Percentiles rank a stretch among this genome's conserved stretches.
Evolutionary conservation across 2,329 filamentous ascomycete species (phyloP).

Genomic region (Drechslerella dactyloides): DNA sequence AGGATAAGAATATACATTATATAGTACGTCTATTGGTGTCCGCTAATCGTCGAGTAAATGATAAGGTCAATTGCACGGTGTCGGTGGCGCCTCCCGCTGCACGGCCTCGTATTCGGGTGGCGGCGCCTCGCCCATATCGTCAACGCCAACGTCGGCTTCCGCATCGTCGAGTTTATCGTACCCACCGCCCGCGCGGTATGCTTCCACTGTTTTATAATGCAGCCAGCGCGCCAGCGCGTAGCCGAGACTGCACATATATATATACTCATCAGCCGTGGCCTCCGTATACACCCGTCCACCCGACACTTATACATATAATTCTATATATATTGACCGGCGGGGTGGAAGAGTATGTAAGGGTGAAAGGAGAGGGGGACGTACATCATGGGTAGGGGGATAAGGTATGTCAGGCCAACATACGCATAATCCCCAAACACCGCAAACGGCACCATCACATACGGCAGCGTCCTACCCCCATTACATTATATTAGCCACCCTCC

Average conservation of each 20-base stretch:
- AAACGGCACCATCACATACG: slow-evolving; percentile 37
- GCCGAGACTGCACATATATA: slow-evolving; percentile 14
- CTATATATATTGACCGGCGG: neutral
- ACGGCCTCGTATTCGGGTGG: slow-evolving; percentile 1
- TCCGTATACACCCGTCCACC: neutral
- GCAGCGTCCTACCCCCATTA: slow-evolving; percentile 13
- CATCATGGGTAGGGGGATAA: slow-evolving; percentile 31
- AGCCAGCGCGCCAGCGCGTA: slow-evolving; percentile 19
- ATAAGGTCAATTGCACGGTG: too few relatives aligned
- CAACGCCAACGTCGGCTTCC: neutral
- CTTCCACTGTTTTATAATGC: slow-evolving; percentile 4
- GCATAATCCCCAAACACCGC: slow-evolving; percentile 26
- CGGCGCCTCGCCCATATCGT: slow-evolving; percentile 26
- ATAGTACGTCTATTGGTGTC: too few relatives aligned
- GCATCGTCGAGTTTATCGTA: slow-evolving; percentile 33
- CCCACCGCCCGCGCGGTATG: slow-evolving; percentile 22
- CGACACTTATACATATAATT: neutral
- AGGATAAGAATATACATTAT: too few relatives aligned
- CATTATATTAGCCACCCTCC: too few relatives aligned
- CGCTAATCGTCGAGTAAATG: too few relatives aligned
- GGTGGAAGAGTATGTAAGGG: neutral
- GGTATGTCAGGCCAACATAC: slow-evolving; percentile 17
- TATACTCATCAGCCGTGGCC: neutral
- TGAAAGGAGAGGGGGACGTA: slow-evolving; percentile 8
- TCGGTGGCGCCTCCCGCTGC: too few relatives aligned